Evolutionary conservation across 768 basidiomycete species (phyloP).

Genomic region (Lentinula detonsa): DNA sequence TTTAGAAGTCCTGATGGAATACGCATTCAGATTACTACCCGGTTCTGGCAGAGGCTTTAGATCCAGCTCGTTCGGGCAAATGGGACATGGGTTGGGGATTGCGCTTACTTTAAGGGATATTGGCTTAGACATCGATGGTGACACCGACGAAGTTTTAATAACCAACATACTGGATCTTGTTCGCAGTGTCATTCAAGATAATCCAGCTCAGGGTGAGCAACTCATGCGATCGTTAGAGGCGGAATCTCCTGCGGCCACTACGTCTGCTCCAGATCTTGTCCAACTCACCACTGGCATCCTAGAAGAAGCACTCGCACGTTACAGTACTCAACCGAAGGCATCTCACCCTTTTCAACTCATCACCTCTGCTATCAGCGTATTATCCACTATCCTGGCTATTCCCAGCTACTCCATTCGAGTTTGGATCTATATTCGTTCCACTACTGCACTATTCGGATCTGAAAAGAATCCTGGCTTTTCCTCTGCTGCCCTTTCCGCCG

Average conservation of each 20-base stretch:
- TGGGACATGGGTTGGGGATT: constrained; percentile 29
- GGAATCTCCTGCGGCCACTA: not conserved
- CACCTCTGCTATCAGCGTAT: constrained; percentile 76
- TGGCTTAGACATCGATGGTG: constrained; percentile 61
- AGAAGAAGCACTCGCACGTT: constrained; percentile 66
- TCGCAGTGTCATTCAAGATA: constrained; percentile 68
- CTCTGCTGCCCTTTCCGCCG: constrained; percentile 60
- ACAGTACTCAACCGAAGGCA: constrained; percentile 29
- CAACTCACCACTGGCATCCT: constrained; percentile 78
- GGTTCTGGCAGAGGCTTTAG: constrained; percentile 37
- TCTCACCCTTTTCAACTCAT: constrained; percentile 58
- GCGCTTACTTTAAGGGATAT: constrained; percentile 58
- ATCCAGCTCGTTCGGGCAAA: constrained; percentile 48
- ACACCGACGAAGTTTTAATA: constrained; percentile 59
- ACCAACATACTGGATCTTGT: constrained; percentile 77
- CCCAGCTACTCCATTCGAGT: constrained; percentile 76
- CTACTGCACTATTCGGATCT: constrained; percentile 69
- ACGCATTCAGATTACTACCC: constrained; percentile 47
- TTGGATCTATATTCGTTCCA: constrained; percentile 84
- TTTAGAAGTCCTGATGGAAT: constrained; percentile 75
- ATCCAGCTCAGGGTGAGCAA: constrained; percentile 53
- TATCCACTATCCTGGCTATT: constrained; percentile 68
- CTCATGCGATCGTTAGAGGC: constrained; percentile 66
- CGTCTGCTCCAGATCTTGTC: constrained; percentile 53
- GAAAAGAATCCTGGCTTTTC: constrained; percentile 50